Evolutionary conservation across 805 yeast genomes (phyloP), one percentile per base, ranked within the genome.

Genomic region (Ogataea methanolica): DNA sequence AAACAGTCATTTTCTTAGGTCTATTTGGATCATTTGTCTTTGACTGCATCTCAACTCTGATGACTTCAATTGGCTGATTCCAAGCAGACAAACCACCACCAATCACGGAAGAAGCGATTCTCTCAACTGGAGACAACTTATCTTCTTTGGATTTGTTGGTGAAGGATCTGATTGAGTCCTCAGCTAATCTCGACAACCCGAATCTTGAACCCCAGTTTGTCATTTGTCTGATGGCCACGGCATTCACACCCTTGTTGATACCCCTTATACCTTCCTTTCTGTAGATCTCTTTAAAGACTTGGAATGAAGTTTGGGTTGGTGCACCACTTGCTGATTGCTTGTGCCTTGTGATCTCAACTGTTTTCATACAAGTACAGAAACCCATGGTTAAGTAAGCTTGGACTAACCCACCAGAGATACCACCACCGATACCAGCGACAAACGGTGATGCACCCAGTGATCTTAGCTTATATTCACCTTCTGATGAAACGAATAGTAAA

Each of bases 191-290:
- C 3, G 96, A 78, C 37, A 94, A 76, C 34, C 98, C 99, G 61
- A 91, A 92, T 65, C 99, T 80, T 17, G 97, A 89, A 44, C 99
- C 99, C 99, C 99, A 94, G 71, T 94, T 94, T 57, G 98, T 92
- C 88, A 89, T 86, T 68, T 94, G 99, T 72, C 99, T 85, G 56
- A 92, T 85, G n/a, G 98, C 98, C 49, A 92, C 97, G 8, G 99
- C 99, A 65, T 92, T 92, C 50, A 92, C 98, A 68, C 99, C 99
- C 72, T 87, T 90, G 72, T 94, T 92, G 66, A 94, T 89, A 60
- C 99, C 99, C 57, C 84, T 77, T 49, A 94, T 80, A 60, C 99
- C 99, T 66, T 94, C 98, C 54, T 76, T 85, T 41, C 72, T 69
- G 68, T 80, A 91, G 53, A 94, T 90, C 36, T 87, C 94, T 65